Conservation (phyloP, 2,329 filamentous ascomycete genomes). For the Colletotrichum cereale region DNA sequence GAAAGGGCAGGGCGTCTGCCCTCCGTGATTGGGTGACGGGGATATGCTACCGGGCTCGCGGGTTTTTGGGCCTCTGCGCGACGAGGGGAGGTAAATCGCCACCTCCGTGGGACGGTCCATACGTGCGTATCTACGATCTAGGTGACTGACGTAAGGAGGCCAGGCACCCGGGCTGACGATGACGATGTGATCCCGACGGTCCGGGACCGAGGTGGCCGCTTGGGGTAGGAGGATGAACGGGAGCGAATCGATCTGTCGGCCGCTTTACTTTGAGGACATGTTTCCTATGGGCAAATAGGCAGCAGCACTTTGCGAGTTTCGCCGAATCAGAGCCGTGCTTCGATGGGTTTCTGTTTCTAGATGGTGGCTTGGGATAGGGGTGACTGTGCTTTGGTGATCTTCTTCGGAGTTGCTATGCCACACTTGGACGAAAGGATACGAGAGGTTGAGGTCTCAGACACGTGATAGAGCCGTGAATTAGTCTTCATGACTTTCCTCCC, state of each 20-base stretch:
- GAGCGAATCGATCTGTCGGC: slow-evolving; percentile 4
- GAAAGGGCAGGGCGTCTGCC: no score
- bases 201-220: neutral
- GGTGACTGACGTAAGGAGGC: neutral
- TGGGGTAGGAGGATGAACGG: neutral
- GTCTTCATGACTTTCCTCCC: neutral
- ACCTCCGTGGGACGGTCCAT: neutral
- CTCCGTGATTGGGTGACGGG: neutral
- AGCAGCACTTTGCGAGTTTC: neutral
- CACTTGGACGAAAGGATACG: no score
- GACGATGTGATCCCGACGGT: neutral
- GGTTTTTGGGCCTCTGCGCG: neutral
- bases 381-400: neutral
- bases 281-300: neutral
- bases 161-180: neutral
- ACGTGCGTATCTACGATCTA: neutral
- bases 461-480: neutral
- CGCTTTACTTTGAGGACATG: neutral
- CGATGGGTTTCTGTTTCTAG: neutral
- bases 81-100: neutral
- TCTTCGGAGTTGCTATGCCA: neutral
- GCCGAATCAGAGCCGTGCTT: neutral
- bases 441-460: neutral
- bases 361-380: neutral
- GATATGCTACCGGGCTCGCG: neutral